Evolutionary conservation across 106 monocot species (phyloP).

Genomic region (Platanthera guangdongensis): DNA sequence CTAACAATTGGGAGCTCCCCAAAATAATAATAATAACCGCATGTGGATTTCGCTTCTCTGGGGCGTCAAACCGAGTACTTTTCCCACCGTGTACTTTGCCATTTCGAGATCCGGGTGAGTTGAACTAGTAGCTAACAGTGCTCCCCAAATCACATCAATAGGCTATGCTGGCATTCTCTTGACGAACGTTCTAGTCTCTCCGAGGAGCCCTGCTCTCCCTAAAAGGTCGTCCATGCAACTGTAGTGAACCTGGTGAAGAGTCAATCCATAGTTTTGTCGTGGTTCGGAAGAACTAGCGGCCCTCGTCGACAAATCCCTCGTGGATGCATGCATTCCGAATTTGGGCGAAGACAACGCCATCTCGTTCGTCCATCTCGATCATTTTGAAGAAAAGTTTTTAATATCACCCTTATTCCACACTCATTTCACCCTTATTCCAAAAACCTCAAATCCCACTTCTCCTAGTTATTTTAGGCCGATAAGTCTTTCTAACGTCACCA

Average conservation of each 20-base stretch:
- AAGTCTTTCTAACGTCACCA: no score
- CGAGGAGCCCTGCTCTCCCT: slow-evolving; percentile 44
- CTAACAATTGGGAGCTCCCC: no score
- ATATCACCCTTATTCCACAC: slow-evolving; percentile 23
- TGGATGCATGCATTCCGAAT: slow-evolving; percentile 51
- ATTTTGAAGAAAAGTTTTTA: slow-evolving; percentile 27
- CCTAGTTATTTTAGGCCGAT: no score
- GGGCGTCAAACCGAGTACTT: slow-evolving; percentile 34
- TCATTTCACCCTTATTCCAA: no score
- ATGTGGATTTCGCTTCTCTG: slow-evolving; percentile 29
- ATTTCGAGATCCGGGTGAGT: slow-evolving; percentile 22
- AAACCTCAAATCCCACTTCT: no score
- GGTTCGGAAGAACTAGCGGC: slow-evolving; percentile 22
- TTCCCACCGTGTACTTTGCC: slow-evolving; percentile 19
- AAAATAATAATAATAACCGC: slow-evolving; percentile 12
- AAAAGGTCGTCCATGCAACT: slow-evolving; percentile 72
- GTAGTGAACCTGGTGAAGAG: slow-evolving; percentile 53
- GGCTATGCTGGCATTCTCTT: slow-evolving; percentile 54
- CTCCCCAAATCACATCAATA: slow-evolving; percentile 40
- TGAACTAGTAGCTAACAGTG: slow-evolving; percentile 45
- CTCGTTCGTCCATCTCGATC: slow-evolving; percentile 29
- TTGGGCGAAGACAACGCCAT: slow-evolving; percentile 43
- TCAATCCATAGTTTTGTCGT: slow-evolving; percentile 36
- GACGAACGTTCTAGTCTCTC: slow-evolving; percentile 46
- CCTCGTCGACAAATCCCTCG: slow-evolving; percentile 51